phyloP scores from a whole-genome alignment of 805 yeast genomes.

The Tetrapisispora nanseiensis region DNA sequence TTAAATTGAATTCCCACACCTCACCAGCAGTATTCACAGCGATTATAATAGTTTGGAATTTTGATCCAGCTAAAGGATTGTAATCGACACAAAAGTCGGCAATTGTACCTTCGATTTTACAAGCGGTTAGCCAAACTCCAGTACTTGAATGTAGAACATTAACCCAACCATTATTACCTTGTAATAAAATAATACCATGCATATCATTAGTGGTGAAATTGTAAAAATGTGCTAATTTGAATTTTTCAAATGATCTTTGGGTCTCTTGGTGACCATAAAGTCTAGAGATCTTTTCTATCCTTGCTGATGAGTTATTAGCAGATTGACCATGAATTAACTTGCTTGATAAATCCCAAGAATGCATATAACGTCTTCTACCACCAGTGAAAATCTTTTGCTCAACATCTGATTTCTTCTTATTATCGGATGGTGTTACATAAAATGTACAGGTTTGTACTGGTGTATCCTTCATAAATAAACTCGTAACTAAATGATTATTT shows the following conservation, averaged over 20 bases:
- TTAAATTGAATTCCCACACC: constrained; percentile 73
- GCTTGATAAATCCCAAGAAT: constrained; percentile 75
- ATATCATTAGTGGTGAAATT: constrained; percentile 21
- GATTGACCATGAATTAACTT: constrained; percentile 30
- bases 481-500: constrained; percentile 67
- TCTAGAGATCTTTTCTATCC: constrained; percentile 74
- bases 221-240: constrained; percentile 49
- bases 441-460: constrained; percentile 65
- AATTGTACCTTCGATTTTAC: constrained; percentile 79
- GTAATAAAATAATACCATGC: constrained; percentile 62
- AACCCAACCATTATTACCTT: constrained; percentile 87
- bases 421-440: constrained; percentile 18
- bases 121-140: constrained; percentile 82
- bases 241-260: constrained; percentile 81
- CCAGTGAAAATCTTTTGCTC: constrained; percentile 58
- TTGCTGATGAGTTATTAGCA: constrained; percentile 18
- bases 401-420: constrained; percentile 12
- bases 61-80: constrained; percentile 18
- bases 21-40: constrained; percentile 74
- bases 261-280: constrained; percentile 84
- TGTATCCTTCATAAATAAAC: constrained; percentile 65
- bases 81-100: constrained; percentile 52
- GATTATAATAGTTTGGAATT: constrained; percentile 33
- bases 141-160: constrained; percentile 65
- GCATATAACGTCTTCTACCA: constrained; percentile 88